Evolutionary conservation across 331 rosid genomes (phyloP).

Genomic region (Pyracantha coccinea): DNA sequence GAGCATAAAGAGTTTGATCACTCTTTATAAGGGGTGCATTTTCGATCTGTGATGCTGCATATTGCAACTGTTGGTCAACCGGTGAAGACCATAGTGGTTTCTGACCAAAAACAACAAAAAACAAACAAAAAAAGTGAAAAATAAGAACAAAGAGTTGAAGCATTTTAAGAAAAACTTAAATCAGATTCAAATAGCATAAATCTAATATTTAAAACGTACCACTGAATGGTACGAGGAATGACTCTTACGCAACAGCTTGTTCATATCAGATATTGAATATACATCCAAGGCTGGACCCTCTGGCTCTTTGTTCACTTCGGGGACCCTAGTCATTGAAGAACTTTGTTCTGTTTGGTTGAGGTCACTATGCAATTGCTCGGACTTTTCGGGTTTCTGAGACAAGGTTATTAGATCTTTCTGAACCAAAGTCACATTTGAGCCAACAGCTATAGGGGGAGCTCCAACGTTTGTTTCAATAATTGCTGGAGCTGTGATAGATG

Average conservation of each 20-base stretch:
- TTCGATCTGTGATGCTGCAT: constrained; percentile 56
- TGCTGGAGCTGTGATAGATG: constrained; percentile 11
- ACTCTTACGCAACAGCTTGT: constrained; percentile 35
- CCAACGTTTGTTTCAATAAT: constrained; percentile 17
- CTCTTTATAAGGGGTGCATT: constrained; percentile 54
- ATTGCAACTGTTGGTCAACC: constrained; percentile 43
- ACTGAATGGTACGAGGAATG: constrained; percentile 25
- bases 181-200: neutral
- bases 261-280: constrained; percentile 68
- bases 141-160: neutral
- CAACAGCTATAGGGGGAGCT: constrained; percentile 17
- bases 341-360: neutral
- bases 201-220: constrained; percentile 29
- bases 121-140: neutral
- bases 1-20: constrained; percentile 60
- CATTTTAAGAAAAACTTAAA: neutral
- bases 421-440: constrained; percentile 17
- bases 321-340: constrained; percentile 16
- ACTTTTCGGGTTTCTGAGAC: constrained; percentile 17
- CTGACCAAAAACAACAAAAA: constrained; percentile 25
- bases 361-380: constrained; percentile 22
- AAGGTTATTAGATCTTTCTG: constrained; percentile 14
- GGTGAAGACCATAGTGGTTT: constrained; percentile 43
- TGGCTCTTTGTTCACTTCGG: constrained; percentile 26
- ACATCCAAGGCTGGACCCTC: constrained; percentile 30